Percentiles rank a stretch among this genome's conserved stretches.
These are phyloP conservation scores for Erucastrum elatum DNA, from an alignment of 345 rosid species.

Conservation along the genomic window DNA sequence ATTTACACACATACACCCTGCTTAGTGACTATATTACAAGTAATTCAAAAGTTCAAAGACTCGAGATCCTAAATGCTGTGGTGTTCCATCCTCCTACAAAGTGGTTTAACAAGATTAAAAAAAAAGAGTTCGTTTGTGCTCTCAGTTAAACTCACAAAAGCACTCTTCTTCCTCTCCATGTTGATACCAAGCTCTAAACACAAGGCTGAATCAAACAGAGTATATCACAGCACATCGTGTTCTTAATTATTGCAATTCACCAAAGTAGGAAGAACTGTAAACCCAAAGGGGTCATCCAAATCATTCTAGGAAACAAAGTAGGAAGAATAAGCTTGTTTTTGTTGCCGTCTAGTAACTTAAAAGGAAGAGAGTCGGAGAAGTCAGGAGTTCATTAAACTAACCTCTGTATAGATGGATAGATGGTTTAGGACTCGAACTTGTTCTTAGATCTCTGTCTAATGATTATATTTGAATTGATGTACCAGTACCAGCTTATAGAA, in stretches of 20 bases:
- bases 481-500: background rate
- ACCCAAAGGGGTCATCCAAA: too few relatives aligned
- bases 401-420: background rate
- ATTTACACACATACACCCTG: background rate
- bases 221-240: background rate
- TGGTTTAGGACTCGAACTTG: background rate
- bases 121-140: background rate
- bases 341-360: constrained; percentile 12
- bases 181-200: background rate
- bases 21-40: constrained; percentile 3
- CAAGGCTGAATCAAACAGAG: background rate
- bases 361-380: background rate
- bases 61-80: constrained; percentile 19
- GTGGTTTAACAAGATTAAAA: constrained; percentile 1
- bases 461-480: background rate
- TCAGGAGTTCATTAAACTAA: background rate
- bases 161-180: background rate
- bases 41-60: constrained; percentile 19
- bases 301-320: too few relatives aligned
- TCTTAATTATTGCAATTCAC: background rate
- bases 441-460: background rate
- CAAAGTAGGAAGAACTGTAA: background rate
- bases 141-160: background rate
- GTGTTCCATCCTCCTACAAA: constrained; percentile 53
- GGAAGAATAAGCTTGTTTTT: background rate